phyloP scores from a whole-genome alignment of 306 rosid genomes.

The Castanea sativa region DNA sequence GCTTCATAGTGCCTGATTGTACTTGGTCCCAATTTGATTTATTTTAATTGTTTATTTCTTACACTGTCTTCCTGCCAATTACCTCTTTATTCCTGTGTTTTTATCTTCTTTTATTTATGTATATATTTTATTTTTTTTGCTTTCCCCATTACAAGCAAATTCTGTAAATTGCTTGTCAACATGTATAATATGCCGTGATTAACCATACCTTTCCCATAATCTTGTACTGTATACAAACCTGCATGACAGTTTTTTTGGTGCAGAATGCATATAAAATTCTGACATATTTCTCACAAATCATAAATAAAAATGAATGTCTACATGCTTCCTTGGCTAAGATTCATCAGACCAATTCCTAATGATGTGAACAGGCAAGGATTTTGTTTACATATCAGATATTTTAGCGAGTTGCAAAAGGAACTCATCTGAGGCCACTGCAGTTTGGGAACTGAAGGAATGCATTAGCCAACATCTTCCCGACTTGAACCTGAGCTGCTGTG shows the following conservation, averaged over 20 bases:
- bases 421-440: too few species aligned
- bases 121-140: not conserved
- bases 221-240: not conserved
- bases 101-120: too few species aligned
- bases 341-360: not conserved
- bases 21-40: not conserved
- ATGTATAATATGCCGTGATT: not conserved
- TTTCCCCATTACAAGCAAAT: not conserved
- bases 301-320: too few species aligned
- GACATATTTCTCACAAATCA: too few species aligned
- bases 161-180: not conserved
- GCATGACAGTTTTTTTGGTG: not conserved
- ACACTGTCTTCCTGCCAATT: not conserved
- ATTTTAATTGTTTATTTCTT: not conserved
- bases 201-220: not conserved
- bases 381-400: too few species aligned
- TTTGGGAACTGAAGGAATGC: too few species aligned
- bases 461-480: too few species aligned
- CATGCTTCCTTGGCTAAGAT: not conserved
- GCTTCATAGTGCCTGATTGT: slow-evolving; percentile 24
- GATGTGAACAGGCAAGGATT: not conserved
- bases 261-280: too few species aligned
- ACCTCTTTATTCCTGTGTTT: not conserved
- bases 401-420: too few species aligned
- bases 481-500: too few species aligned